These are phyloP conservation scores for Teratosphaeria nubilosa DNA, from an alignment of 2,329 filamentous ascomycete species.

Conservation along the genomic window DNA sequence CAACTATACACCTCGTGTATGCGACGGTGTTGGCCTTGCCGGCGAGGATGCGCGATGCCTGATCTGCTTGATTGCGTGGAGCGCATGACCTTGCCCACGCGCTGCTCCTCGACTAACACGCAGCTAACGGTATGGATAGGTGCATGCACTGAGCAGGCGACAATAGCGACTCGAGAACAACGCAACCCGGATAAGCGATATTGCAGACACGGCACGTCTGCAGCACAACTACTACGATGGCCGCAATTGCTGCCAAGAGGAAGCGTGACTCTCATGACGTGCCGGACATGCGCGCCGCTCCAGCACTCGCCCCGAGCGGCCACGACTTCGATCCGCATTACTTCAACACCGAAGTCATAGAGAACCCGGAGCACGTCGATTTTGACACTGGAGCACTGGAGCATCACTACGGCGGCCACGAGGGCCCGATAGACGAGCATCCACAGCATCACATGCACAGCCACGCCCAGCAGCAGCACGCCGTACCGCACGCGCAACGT, in stretches of 20 bases:
- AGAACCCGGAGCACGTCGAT: conserved; percentile 19
- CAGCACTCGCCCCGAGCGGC: conserved; percentile 11
- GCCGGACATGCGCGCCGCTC: conserved; percentile 28
- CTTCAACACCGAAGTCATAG: conserved; percentile 12
- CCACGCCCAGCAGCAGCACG: conserved; percentile 1
- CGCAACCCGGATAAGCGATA: background rate
- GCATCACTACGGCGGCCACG: conserved; percentile 2
- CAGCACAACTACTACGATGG: conserved; percentile 7
- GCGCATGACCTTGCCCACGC: background rate
- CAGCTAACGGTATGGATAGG: background rate
- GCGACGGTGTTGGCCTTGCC: background rate
- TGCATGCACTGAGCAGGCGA: background rate
- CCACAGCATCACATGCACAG: conserved; percentile 6
- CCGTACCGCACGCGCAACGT: conserved; percentile 2
- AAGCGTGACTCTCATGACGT: conserved; percentile 38
- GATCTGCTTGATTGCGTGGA: background rate
- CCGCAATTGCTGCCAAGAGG: conserved; percentile 30
- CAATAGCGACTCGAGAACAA: background rate
- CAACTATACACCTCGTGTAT: background rate
- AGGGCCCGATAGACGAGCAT: conserved; percentile 6
- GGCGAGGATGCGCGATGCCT: background rate
- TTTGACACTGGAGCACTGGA: conserved; percentile 26
- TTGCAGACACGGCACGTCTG: background rate
- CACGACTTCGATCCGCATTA: conserved; percentile 27
- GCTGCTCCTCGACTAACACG: background rate